phyloP scores from a whole-genome alignment of 371 early-diverging fungal species.

The Blakeslea trispora region DNA sequence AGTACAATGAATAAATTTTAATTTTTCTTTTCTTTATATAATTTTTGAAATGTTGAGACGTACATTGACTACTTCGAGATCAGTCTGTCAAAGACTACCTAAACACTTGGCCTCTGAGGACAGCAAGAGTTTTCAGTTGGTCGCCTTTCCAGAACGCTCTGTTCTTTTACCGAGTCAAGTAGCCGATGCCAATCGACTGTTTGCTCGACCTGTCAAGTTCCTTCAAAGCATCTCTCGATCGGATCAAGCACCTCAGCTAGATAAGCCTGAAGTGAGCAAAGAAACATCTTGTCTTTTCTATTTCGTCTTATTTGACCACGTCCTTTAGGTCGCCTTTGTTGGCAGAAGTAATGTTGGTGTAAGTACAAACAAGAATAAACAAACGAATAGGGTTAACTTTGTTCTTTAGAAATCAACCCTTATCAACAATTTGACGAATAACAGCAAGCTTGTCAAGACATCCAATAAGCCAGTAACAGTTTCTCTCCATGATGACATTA shows the following conservation, averaged over 20 bases:
- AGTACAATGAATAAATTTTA: constrained; percentile 12
- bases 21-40: neutral
- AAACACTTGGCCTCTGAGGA: constrained; percentile 17
- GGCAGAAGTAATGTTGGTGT: constrained; percentile 81
- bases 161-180: constrained; percentile 22
- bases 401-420: constrained; percentile 64
- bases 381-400: neutral
- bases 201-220: constrained; percentile 46
- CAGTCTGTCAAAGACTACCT: neutral
- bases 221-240: constrained; percentile 36
- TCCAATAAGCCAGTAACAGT: constrained; percentile 74
- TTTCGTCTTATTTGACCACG: no score
- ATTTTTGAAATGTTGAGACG: neutral
- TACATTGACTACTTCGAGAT: neutral
- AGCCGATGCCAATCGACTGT: constrained; percentile 30
- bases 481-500: no score
- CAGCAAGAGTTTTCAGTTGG: constrained; percentile 19
- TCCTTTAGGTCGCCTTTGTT: constrained; percentile 76
- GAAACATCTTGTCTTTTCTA: no score
- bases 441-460: constrained; percentile 67
- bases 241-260: constrained; percentile 32
- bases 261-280: constrained; percentile 38
- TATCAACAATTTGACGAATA: constrained; percentile 66
- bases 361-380: constrained; percentile 3
- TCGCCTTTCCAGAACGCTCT: constrained; percentile 32